phyloP scores from a whole-genome alignment of 208 protist species.

The Balamuthia mandrillaris region DNA sequence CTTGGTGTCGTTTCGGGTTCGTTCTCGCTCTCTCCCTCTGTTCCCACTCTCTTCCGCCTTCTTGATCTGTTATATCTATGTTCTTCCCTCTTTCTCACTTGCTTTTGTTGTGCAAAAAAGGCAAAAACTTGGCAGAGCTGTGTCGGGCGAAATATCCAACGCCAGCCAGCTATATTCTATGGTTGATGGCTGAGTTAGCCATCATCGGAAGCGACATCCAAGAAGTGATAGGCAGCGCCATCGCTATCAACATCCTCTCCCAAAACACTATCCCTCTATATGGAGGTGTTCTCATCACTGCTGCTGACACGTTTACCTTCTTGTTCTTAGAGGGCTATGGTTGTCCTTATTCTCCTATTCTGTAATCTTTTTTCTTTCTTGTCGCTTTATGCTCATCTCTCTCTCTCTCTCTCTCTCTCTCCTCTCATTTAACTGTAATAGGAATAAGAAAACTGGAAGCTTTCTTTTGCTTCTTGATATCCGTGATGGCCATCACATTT shows the following conservation, averaged over 20 bases:
- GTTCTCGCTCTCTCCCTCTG: neutral
- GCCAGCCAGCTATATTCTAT: constrained; percentile 46
- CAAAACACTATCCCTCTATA: constrained; percentile 63
- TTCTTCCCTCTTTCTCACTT: neutral
- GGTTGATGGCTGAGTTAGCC: constrained; percentile 74
- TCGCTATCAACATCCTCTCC: constrained; percentile 64
- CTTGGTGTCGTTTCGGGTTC: constrained; percentile 64
- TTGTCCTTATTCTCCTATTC: neutral
- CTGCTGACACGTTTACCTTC: constrained; percentile 74
- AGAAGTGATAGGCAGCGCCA: constrained; percentile 67
- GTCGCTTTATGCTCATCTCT: constrained; percentile 22
- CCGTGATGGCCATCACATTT: constrained; percentile 66
- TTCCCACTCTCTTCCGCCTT: neutral
- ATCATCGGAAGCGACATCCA: constrained; percentile 74
- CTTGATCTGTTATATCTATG: neutral
- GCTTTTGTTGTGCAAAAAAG: neutral
- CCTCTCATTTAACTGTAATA: neutral
- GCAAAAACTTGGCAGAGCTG: constrained; percentile 66
- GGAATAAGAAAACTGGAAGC: constrained; percentile 56
- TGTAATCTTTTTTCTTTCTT: neutral
- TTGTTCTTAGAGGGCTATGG: constrained; percentile 67
- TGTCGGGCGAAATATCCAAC: constrained; percentile 61
- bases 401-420: neutral
- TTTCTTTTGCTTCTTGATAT: constrained; percentile 64
- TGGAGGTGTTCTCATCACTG: constrained; percentile 73